phyloP scores from a whole-genome alignment of 495 filamentous ascomycete genomes.

The Xylaria longipes region DNA sequence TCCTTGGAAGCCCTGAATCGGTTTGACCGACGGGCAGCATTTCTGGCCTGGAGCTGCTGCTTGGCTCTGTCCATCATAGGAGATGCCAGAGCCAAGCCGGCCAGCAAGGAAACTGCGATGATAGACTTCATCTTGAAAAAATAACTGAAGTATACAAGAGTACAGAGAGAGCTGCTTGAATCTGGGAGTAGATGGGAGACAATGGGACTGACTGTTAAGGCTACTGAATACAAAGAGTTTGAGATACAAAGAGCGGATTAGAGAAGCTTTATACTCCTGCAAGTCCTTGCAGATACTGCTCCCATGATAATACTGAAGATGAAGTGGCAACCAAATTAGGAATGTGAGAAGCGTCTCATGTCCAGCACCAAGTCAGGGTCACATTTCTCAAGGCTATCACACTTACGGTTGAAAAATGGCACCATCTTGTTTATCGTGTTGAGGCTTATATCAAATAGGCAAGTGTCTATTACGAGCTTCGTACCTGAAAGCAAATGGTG shows the following conservation, averaged over 20 bases:
- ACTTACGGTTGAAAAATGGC: constrained; percentile 13
- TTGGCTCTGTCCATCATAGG: constrained; percentile 20
- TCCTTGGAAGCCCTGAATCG: not conserved
- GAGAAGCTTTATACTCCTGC: constrained; percentile 14
- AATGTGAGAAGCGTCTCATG: constrained; percentile 7
- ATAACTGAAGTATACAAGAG: not conserved
- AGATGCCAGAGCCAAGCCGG: constrained; percentile 17
- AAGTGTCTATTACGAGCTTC: constrained; percentile 1
- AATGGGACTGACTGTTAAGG: not conserved
- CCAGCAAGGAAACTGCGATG: constrained; percentile 3
- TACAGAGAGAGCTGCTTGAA: not conserved
- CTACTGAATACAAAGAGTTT: not conserved
- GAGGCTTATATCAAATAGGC: constrained; percentile 16
- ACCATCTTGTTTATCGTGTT: not conserved
- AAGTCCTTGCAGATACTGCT: not conserved
- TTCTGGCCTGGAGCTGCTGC: constrained; percentile 16
- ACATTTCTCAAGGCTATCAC: constrained; percentile 5
- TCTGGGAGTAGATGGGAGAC: not conserved
- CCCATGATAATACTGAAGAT: constrained; percentile 12
- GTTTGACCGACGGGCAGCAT: constrained; percentile 11
- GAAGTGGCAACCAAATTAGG: constrained; percentile 14
- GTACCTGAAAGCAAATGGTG: not conserved
- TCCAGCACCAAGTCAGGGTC: not conserved
- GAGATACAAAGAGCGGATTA: not conserved
- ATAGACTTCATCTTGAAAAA: constrained; percentile 10